phyloP scores from a whole-genome alignment of 176 grass and related monocot genomes.

The Aegilops longissima region DNA sequence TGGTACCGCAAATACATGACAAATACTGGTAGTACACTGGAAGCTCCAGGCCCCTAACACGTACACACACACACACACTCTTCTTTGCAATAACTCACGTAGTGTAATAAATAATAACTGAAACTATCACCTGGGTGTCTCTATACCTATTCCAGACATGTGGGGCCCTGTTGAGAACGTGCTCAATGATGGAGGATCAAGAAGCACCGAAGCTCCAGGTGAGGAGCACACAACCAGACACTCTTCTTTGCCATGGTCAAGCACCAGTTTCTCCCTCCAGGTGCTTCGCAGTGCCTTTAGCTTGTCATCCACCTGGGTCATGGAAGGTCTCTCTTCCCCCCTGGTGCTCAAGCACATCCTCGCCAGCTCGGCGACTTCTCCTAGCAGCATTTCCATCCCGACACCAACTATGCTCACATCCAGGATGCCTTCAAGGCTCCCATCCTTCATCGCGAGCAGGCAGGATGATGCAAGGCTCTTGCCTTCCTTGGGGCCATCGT shows the following conservation, averaged over 20 bases:
- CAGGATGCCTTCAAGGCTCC: neutral
- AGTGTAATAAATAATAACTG: neutral
- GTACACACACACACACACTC: no score
- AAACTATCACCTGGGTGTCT: neutral
- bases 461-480: neutral
- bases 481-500: neutral
- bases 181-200: neutral
- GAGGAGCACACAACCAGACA: neutral
- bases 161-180: neutral
- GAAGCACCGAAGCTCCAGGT: neutral
- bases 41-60: neutral
- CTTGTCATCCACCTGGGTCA: neutral
- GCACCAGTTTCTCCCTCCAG: neutral
- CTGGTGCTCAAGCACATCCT: neutral
- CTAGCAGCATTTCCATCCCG: neutral
- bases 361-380: neutral
- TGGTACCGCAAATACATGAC: neutral
- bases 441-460: neutral
- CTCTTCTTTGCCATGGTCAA: neutral
- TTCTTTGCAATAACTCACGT: neutral
- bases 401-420: neutral
- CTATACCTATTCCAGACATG: neutral
- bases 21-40: neutral
- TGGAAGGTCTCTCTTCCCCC: neutral
- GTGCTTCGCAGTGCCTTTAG: neutral